Percentiles rank a stretch among this genome's conserved stretches.
These are phyloP conservation scores for Vitis amurensis DNA, from an alignment of 164 flowering plant species.

Conservation along the genomic window DNA sequence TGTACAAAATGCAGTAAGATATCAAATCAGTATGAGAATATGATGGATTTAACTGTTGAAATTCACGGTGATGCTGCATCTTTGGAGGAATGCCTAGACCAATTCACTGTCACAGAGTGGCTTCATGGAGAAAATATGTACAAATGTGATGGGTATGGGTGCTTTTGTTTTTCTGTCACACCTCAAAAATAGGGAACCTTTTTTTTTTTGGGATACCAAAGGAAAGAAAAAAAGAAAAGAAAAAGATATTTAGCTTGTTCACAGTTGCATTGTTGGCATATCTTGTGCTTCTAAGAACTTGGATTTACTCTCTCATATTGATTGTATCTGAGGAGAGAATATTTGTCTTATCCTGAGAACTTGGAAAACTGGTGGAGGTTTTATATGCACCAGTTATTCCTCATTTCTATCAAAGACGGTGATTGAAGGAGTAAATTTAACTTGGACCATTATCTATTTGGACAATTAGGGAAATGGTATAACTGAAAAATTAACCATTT, in stretches of 20 bases:
- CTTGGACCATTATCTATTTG: too few relatives aligned
- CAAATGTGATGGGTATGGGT: slow-evolving; percentile 83
- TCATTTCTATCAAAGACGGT: not conserved
- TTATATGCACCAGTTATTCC: not conserved
- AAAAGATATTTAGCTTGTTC: not conserved
- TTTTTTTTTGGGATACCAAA: not conserved
- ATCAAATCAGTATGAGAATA: slow-evolving; percentile 87
- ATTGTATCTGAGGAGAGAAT: not conserved
- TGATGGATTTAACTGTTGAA: slow-evolving; percentile 99
- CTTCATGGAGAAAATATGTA: slow-evolving; percentile 97
- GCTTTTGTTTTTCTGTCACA: not conserved
- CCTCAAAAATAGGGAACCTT: not conserved
- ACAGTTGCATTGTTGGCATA: not conserved
- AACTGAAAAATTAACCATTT: not conserved
- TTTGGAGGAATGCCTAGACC: slow-evolving; percentile 85
- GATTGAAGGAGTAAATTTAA: not conserved
- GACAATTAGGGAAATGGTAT: not conserved
- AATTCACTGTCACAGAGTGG: slow-evolving; percentile 79
- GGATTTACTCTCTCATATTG: not conserved
- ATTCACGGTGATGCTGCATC: slow-evolving; percentile 89
- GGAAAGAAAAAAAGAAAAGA: too few relatives aligned
- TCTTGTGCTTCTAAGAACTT: not conserved
- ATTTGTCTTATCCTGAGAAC: not conserved
- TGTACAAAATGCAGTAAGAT: slow-evolving; percentile 71
- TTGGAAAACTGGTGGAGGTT: not conserved